Evolutionary conservation across 1,284 basidiomycete genomes (phyloP), one percentile per base, ranked within the genome.

Genomic region (Trichosporon sp.): DNA sequence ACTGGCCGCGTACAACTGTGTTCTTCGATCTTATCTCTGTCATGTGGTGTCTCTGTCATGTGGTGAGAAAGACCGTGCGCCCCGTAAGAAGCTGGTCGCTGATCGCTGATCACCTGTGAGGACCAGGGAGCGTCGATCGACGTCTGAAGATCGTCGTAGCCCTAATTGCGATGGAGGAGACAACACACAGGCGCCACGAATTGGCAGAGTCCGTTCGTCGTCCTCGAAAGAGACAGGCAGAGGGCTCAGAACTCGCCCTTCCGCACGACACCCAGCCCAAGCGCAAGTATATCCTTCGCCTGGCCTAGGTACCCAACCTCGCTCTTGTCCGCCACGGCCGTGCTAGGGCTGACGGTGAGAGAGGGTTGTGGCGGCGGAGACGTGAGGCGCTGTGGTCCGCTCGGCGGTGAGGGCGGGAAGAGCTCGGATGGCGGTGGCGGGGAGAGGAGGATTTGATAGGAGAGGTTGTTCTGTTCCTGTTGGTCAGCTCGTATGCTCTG

Each of bases 301-400:
- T 78, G 76, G 37, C 74, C 78, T 34, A 80, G 65, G 62, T 80
- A 80, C 19, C 76, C 76, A 63, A 74, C 36, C 27, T 46, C 62
- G 13, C 64, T 63, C 8, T 65, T 60, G 0, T 65, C 65, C n/a
- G 69, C 70, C 9, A 72, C 67, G 8, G 66, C 56, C 4, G 71
- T 68, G 6, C 68, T 63, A 6, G 69, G 52, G 23, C 58, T 56
- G 16, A 59, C 40, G 11, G 69, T 37, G 0, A 68, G 59, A 14
- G 32, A 40, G 3, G 59, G 59, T 6, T 56, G 33, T 10, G 71
- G 71, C 2, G 72, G 73, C 0, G 75, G 72, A 4, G 71, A 71
- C 6, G 71, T 70, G 11, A 72, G 65, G 31, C 73, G 69, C n/a
- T 67, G 60, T 4, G 72, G 68, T 56, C 68, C 60, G 3, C 58